Evolutionary conservation across 2,329 filamentous ascomycete genomes (phyloP).

Genomic region (Chrysosporium keratinophilum): DNA sequence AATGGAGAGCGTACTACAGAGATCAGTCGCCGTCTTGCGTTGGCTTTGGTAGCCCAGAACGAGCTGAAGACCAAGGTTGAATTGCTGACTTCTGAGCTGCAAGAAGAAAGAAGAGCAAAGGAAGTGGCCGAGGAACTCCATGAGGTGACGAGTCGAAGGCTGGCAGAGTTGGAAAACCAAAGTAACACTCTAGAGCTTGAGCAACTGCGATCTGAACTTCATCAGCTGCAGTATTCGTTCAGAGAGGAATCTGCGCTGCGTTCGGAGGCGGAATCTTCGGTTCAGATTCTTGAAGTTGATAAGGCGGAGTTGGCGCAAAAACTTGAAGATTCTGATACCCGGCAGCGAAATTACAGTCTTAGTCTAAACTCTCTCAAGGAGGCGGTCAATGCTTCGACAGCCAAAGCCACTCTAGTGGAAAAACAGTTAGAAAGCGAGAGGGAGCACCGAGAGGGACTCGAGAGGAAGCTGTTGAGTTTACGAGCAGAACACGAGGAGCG

Average conservation of each 20-base stretch:
- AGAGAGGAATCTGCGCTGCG: conserved; percentile 71
- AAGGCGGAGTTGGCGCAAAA: conserved; percentile 65
- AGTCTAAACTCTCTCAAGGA: conserved; percentile 66
- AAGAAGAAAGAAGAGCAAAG: conserved; percentile 69
- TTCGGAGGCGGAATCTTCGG: conserved; percentile 62
- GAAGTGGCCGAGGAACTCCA: conserved; percentile 82
- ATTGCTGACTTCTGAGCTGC: conserved; percentile 56
- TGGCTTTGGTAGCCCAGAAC: conserved; percentile 64
- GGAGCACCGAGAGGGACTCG: conserved; percentile 59
- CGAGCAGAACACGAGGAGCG: conserved; percentile 74
- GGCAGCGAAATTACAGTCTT: conserved; percentile 56
- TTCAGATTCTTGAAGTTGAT: conserved; percentile 72
- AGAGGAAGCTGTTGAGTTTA: conserved; percentile 64
- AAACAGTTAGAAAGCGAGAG: conserved; percentile 70
- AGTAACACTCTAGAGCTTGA: conserved; percentile 77
- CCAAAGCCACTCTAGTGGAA: conserved; percentile 67
- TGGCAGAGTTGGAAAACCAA: conserved; percentile 74
- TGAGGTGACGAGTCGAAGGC: conserved; percentile 68
- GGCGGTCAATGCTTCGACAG: conserved; percentile 67
- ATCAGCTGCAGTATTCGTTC: conserved; percentile 64
- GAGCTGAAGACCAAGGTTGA: conserved; percentile 73
- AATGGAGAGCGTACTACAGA: conserved; percentile 58
- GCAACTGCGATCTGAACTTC: conserved; percentile 71
- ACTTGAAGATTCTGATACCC: conserved; percentile 56
- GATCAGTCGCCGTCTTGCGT: conserved; percentile 71